Evolutionary conservation across 805 yeast genomes (phyloP), one percentile per base, ranked within the genome.

Genomic region (Saccharomycopsis vini): DNA sequence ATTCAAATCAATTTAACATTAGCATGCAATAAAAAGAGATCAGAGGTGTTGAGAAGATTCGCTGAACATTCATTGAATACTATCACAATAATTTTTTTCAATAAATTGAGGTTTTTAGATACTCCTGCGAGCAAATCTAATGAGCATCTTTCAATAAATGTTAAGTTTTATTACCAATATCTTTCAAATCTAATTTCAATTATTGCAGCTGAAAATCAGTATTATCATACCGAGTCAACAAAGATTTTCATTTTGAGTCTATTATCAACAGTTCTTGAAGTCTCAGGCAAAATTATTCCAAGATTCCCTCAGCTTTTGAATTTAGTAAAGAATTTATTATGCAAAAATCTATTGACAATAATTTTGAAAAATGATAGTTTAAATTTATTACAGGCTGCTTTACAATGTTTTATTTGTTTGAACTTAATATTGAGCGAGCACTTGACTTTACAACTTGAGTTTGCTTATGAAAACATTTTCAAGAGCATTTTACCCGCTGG

Each of bases 21-120:
- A 61, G 95, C 97, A 2, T 86, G 95, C 56, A 95, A 92, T 59
- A 85, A 86, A 63, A 75, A 89, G 58, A 74, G 97, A 59, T 80
- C 95, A 47, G 97, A 90, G 53, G 85, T 89, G 5, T 69, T 92
- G 46, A 71, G 97, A 55, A 75, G 81, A 48, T 82, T 95, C 0
- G 97, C 97, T 0, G 97, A 89, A 56, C 73, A 82, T 66, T 73
- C 95, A 1, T 72, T 87, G 71, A 67, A 75, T 31, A 63, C 78
- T 2, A 79, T 88, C 38, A 79, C 95, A 0, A 72, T 78, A 32
- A 70, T 75, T 43, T 71, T 88, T 5, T 88, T 88, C 59, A 62
- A 68, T 31, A 77, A 76, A 46, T 62, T 89, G 39, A 69, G 69
- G 36, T 61, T 62, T 20, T 85, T 20, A 79, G 73, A 50, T 76